Evolutionary conservation across 2,329 filamentous ascomycete genomes (phyloP).

Genomic region (Colletotrichum aenigma): DNA sequence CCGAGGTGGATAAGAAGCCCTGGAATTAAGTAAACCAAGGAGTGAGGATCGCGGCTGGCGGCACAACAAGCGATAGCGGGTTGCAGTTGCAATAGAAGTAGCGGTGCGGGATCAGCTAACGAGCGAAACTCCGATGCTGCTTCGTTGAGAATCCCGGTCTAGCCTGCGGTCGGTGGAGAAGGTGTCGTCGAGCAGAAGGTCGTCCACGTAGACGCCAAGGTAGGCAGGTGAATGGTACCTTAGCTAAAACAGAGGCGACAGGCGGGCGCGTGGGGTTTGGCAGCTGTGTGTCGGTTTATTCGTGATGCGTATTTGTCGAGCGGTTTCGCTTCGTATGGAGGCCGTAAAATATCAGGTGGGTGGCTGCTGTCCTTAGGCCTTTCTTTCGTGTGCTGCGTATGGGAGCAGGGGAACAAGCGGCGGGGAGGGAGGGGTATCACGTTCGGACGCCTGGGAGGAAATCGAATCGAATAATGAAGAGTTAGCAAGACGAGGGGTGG

Average conservation of each 20-base stretch:
- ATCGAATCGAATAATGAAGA: background rate
- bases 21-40: background rate
- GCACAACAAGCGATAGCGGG: background rate
- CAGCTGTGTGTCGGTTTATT: background rate
- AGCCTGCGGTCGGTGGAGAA: background rate
- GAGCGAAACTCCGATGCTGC: slow-evolving; percentile 1
- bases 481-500: background rate
- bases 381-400: background rate
- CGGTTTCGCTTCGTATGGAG: background rate
- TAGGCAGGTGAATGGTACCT: background rate
- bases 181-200: background rate
- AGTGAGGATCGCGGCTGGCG: background rate
- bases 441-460: background rate
- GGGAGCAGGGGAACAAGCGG: background rate
- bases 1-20: background rate
- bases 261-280: background rate
- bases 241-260: background rate
- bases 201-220: background rate
- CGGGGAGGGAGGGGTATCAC: background rate
- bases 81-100: background rate
- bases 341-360: background rate
- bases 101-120: background rate
- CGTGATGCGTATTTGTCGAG: background rate
- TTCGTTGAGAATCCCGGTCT: background rate
- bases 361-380: background rate